Percentiles rank a stretch among this genome's conserved stretches.
phyloP scores from a whole-genome alignment of 352 stramenopile genomes.

The Phytophthora pluvialis region DNA sequence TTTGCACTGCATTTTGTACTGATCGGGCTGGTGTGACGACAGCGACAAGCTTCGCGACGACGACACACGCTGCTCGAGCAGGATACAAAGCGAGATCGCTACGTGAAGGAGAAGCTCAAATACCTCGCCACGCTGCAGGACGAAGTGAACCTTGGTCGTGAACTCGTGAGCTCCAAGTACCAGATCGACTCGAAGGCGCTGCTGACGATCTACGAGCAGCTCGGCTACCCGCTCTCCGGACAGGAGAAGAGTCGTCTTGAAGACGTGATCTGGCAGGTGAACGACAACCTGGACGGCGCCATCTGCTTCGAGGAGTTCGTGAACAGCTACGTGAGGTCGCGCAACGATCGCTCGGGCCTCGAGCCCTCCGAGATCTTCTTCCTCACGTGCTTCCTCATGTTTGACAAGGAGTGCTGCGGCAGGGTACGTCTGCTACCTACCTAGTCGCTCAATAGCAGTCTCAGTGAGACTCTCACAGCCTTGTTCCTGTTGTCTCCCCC shows the following conservation, averaged over 20 bases:
- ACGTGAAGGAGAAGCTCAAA: slow-evolving; percentile 49
- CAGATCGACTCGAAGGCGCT: slow-evolving; percentile 60
- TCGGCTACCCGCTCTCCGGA: slow-evolving; percentile 44
- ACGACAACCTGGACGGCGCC: slow-evolving; percentile 75
- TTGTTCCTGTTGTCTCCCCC: not conserved
- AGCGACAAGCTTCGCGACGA: slow-evolving; percentile 18
- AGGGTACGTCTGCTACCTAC: slow-evolving; percentile 43
- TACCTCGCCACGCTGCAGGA: slow-evolving; percentile 62
- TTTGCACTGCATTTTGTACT: not conserved
- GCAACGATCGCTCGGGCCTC: slow-evolving; percentile 66
- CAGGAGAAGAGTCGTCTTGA: slow-evolving; percentile 59
- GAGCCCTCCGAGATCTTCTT: slow-evolving; percentile 83
- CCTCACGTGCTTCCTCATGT: slow-evolving; percentile 87
- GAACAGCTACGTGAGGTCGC: slow-evolving; percentile 68
- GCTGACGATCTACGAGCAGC: slow-evolving; percentile 58
- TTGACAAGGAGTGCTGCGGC: slow-evolving; percentile 73
- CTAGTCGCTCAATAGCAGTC: not conserved
- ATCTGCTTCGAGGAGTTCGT: slow-evolving; percentile 84
- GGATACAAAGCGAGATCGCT: slow-evolving; percentile 43
- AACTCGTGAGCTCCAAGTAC: slow-evolving; percentile 59
- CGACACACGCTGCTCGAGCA: slow-evolving; percentile 43
- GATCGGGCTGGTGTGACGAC: not conserved
- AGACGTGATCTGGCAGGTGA: slow-evolving; percentile 83
- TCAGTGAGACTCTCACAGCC: not conserved
- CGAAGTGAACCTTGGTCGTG: slow-evolving; percentile 58